Evolutionary conservation across 2,329 filamentous ascomycete genomes (phyloP), one percentile per base, ranked within the genome.

Genomic region (Nemania diffusa): DNA sequence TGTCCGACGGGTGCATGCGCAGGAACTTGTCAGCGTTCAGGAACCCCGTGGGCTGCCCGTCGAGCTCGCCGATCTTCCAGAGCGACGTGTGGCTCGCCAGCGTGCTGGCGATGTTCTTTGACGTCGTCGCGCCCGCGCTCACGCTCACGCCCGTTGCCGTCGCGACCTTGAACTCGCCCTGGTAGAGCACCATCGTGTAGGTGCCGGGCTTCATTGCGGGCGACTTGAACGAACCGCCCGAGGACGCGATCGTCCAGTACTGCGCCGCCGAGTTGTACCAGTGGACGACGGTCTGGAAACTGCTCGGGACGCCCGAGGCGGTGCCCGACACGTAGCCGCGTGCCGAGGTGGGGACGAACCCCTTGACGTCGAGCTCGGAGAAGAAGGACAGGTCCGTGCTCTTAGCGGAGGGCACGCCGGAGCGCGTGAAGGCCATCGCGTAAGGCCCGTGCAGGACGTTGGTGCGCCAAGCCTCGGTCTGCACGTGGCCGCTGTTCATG

Each of bases 361-460:
- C 88, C 4, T 82, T 82, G 52, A 91, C 81, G 20, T 81, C 81
- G 1, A 91, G 81, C 51, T 86, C 82, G 2, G 81, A 82, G 75
- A 90, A 90, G 81, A 89, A 91, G 1, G 84, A 84, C 7, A 84
- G 83, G 72, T 90, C 87, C 57, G 84, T 78, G 5, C 77, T 81
- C 40, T 75, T 77, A 17, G 75, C 66, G 46, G 79, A 80, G 34
- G 89, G 87, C 1, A 87, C 82, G 0, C 85, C 85, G 8, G 84
- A 86, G 68, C 87, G 84, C 15, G 84, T 86, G 77, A 91, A 91
- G 8, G 82, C 78, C 75, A 91, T 81, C 2, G 85, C 83, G 71
- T 91, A 92, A 0, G 90, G 89, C 1, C 90, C 89, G 73, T 91
- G 88, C 48, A 92, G 81, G 3, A 90, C 89, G 76, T 84, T 85